A percentile compares a stretch with the other conserved stretches of the same genome.
These are phyloP conservation scores for Colletotrichum eleusines DNA, from an alignment of 2,329 filamentous ascomycete genomes.

Conservation along the genomic window DNA sequence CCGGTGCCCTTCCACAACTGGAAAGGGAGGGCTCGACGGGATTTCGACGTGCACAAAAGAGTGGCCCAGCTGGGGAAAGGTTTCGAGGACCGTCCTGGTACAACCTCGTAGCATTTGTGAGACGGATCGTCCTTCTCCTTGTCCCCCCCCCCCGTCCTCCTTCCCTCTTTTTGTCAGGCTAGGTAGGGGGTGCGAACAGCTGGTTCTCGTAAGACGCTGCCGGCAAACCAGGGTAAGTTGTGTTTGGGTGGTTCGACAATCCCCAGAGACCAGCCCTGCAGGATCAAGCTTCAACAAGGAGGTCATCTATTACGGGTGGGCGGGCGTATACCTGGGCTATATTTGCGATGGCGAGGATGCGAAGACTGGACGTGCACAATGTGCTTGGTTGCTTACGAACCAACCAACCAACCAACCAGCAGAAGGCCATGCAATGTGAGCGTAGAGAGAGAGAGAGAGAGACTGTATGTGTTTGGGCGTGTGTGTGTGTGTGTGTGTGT, in stretches of 20 bases:
- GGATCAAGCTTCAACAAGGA: not conserved
- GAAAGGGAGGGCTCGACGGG: not conserved
- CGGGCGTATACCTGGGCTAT: not conserved
- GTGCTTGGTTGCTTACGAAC: not conserved
- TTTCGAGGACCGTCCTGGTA: not conserved
- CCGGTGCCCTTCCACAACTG: not conserved
- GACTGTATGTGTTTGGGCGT: too few relatives aligned
- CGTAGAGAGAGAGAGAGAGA: too few relatives aligned
- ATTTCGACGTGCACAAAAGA: not conserved
- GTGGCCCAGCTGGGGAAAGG: not conserved
- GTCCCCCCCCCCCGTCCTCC: not conserved
- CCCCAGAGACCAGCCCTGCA: not conserved
- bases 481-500: too few relatives aligned
- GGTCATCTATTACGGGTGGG: not conserved
- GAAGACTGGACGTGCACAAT: not conserved
- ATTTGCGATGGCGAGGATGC: not conserved
- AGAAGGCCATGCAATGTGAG: too few relatives aligned
- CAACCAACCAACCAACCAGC: not conserved
- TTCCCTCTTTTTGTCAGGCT: not conserved
- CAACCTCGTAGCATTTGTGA: not conserved
- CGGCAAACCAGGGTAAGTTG: not conserved
- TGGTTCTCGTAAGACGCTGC: not conserved
- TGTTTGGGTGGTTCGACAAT: not conserved
- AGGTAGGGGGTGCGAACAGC: not conserved
- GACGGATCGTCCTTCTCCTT: not conserved